A percentile compares a stretch with the other conserved stretches of the same genome.
Conservation (phyloP, 1,139 yeast species). For the Eremothecium cymbalariae region DNA sequence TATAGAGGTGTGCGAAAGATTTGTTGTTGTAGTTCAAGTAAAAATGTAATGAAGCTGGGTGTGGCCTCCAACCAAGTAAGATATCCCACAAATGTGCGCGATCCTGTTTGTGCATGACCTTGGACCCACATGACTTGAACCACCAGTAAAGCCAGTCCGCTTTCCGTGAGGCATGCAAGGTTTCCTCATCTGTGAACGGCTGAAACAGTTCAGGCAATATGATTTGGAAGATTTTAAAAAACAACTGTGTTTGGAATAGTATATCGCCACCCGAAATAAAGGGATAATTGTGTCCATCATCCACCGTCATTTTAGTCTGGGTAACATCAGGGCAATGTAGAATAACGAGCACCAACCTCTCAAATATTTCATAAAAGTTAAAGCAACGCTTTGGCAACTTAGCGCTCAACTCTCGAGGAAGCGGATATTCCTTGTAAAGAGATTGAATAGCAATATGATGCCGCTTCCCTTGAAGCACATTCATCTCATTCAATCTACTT, state of each 20-base stretch:
- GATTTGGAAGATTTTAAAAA: slow-evolving; percentile 56
- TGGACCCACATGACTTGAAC: slow-evolving; percentile 88
- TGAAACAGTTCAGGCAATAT: slow-evolving; percentile 69
- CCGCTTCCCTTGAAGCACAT: slow-evolving; percentile 25
- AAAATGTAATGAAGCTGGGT: slow-evolving; percentile 30
- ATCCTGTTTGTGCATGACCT: slow-evolving; percentile 74
- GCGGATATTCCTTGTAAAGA: slow-evolving; percentile 27
- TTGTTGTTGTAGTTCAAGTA: slow-evolving; percentile 33
- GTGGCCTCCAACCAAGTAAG: slow-evolving; percentile 67
- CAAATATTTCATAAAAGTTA: slow-evolving; percentile 58
- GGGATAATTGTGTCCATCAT: slow-evolving; percentile 33
- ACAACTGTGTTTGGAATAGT: slow-evolving; percentile 35
- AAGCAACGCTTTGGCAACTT: slow-evolving; percentile 20
- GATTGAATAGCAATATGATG: slow-evolving; percentile 16
- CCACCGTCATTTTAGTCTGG: slow-evolving; percentile 19
- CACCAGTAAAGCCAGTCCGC: slow-evolving; percentile 95
- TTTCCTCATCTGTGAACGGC: slow-evolving; percentile 75
- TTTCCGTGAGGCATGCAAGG: slow-evolving; percentile 51
- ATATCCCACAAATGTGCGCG: slow-evolving; percentile 88
- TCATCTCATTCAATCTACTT: slow-evolving; percentile 13
- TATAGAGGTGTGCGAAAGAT: slow-evolving; percentile 27
- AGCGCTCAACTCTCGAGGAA: slow-evolving; percentile 19
- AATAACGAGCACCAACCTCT: slow-evolving; percentile 65
- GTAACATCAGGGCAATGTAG: slow-evolving; percentile 57
- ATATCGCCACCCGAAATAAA: slow-evolving; percentile 54